Conservation (phyloP, 2,329 filamentous ascomycete species). For the Botrytis pseudocinerea region DNA sequence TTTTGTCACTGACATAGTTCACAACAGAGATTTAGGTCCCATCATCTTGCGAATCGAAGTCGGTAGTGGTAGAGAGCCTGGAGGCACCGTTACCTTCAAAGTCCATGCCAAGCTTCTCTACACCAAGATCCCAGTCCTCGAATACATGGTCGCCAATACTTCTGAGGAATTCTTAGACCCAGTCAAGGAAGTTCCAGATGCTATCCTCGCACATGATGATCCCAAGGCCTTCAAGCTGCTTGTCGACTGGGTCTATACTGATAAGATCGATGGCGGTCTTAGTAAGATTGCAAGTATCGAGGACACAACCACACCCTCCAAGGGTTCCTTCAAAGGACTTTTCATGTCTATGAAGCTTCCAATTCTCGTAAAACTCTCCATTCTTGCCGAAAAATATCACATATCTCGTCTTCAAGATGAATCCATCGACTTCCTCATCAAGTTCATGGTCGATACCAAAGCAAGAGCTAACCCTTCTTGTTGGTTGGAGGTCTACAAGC, state of each 20-base stretch:
- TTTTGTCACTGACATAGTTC: not conserved
- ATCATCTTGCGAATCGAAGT: not conserved
- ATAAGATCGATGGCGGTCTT: not conserved
- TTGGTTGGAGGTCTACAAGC: constrained; percentile 7
- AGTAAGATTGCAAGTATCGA: not conserved
- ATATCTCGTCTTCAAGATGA: not conserved
- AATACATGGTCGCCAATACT: not conserved
- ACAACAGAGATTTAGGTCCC: not conserved
- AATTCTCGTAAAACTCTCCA: not conserved
- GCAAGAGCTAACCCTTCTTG: constrained; percentile 4
- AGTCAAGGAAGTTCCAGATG: not conserved
- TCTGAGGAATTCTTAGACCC: not conserved
- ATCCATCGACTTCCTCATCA: not conserved
- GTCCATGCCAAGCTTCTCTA: not conserved
- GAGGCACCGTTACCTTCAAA: not conserved
- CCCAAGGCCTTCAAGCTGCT: not conserved
- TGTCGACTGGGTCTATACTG: not conserved
- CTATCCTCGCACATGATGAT: not conserved
- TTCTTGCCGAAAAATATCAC: not conserved
- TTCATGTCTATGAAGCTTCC: constrained; percentile 4
- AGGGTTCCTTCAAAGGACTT: not conserved
- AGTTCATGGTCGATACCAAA: constrained; percentile 10
- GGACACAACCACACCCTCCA: not conserved
- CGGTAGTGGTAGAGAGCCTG: not conserved
- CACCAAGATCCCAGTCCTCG: not conserved